Base-by-base conservation (phyloP, 2,329 filamentous ascomycete genomes). In the Cercospora zeae-maydis region DNA sequence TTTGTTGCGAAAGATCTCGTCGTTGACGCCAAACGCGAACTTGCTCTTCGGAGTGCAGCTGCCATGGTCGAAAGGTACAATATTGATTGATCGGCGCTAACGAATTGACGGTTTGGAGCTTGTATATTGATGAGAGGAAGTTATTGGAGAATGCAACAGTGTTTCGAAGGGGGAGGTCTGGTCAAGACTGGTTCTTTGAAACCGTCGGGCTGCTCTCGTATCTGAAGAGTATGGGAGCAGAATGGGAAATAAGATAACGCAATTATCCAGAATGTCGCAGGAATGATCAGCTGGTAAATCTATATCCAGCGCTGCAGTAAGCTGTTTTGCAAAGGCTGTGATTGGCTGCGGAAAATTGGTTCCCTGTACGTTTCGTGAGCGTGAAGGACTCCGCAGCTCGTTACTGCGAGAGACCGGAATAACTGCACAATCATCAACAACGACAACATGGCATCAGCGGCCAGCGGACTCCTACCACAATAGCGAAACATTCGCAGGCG, bases 1-100 rank as follows among this genome's bases (percentile, higher is more conserved):
- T 69, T 63, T 16, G 61, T 63, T 8, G 73, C 69, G 65, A 71
- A 67, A 51, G 73, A 71, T 14, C 56, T 42, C 9, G 16, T 19
- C 45, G 16, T 49, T 14, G 31, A 24, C n/a, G 39, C 21, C 9
- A 51, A 21, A 37, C 49, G 27, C 49, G 49, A 31, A 31, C n/a
- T 34, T 19, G 31, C 49, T 34, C 16, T 53, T 31, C 49, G 27
- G 30, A 53, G 34, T 21, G 49, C 49, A 34, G 31, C 31, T 9
- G 31, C 31, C 49, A 33, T 53, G n/a, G 30, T 53, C 11, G 49
- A 53, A 53, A 53, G 49, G 9, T 53, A 53, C 42, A 30, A 21
- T 49, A 21, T 53, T 53, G 49, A 53, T 16, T 34, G 31, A 53
- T 53, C 30, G 49, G 49, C 30, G 49, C 49, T 34, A 31, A 5